These are phyloP conservation scores for Cochlearia excelsa DNA, from an alignment of 345 rosid species.

Conservation along the genomic window DNA sequence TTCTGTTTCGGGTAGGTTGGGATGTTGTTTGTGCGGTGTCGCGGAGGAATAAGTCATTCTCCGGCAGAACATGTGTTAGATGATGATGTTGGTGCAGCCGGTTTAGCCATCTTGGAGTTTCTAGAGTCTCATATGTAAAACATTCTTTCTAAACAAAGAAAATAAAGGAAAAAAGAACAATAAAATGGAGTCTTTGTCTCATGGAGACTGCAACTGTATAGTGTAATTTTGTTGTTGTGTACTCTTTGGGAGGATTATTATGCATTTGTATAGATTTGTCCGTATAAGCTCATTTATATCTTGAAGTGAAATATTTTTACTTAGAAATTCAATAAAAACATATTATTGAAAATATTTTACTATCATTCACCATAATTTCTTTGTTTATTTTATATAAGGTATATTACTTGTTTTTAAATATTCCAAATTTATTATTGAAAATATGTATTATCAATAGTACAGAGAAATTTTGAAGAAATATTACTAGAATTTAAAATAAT, in stretches of 20 bases:
- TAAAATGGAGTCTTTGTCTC: conserved; percentile 14
- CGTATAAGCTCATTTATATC: conserved; percentile 9
- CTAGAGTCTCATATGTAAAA: conserved; percentile 50
- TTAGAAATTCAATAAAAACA: too few species aligned
- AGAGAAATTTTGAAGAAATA: too few species aligned
- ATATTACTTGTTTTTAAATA: too few species aligned
- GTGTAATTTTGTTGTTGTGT: conserved; percentile 23
- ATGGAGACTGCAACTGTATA: conserved; percentile 25
- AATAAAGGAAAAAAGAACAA: neutral
- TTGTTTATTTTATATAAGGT: too few species aligned
- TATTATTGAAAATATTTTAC: too few species aligned
- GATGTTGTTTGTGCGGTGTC: conserved; percentile 90
- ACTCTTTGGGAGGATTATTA: conserved; percentile 2
- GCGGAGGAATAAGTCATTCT: conserved; percentile 93
- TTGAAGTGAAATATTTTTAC: too few species aligned
- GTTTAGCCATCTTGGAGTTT: conserved; percentile 64
- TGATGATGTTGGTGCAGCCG: conserved; percentile 94
- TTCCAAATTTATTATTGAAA: too few species aligned
- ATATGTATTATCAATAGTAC: too few species aligned
- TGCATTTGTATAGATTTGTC: conserved; percentile 21
- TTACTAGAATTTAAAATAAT: too few species aligned
- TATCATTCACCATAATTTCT: too few species aligned
- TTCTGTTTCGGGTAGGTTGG: conserved; percentile 53
- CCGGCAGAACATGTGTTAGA: conserved; percentile 86
- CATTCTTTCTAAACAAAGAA: neutral